phyloP scores from a whole-genome alignment of 1,139 yeast genomes.

The Geotrichum aggregatum region DNA sequence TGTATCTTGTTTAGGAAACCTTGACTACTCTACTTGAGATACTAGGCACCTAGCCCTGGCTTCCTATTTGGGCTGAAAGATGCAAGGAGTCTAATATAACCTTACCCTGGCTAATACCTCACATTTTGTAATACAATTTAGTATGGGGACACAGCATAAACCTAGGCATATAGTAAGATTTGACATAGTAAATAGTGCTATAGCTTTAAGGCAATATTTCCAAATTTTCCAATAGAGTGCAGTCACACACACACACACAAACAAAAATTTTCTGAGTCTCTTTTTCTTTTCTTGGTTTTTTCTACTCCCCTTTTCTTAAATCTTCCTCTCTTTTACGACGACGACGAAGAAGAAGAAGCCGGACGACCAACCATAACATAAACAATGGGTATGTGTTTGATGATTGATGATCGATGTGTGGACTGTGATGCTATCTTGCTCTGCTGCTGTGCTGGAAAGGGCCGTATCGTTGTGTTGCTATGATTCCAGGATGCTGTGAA shows the following conservation, averaged over 20 bases:
- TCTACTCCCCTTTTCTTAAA: no score
- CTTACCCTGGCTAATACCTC: no score
- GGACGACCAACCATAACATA: conserved; percentile 17
- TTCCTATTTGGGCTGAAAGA: no score
- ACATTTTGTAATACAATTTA: no score
- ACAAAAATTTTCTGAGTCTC: not conserved
- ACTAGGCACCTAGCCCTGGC: no score
- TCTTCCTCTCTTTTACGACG: not conserved
- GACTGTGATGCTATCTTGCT: not conserved
- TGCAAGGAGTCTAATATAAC: no score
- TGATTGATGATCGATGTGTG: no score
- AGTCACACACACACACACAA: no score
- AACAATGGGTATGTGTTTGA: conserved; percentile 23
- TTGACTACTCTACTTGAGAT: no score
- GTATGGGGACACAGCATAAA: not conserved
- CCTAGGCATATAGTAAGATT: not conserved
- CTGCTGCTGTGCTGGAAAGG: no score
- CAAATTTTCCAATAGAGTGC: not conserved
- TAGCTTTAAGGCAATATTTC: no score
- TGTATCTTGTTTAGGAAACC: no score
- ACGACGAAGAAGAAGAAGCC: conserved; percentile 13
- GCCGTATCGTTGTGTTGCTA: not conserved
- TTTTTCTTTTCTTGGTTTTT: not conserved
- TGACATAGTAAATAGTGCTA: not conserved
- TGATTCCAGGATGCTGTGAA: not conserved